These are phyloP conservation scores for Astragalus glycyphyllos DNA, from an alignment of 306 rosid species.

Conservation along the genomic window DNA sequence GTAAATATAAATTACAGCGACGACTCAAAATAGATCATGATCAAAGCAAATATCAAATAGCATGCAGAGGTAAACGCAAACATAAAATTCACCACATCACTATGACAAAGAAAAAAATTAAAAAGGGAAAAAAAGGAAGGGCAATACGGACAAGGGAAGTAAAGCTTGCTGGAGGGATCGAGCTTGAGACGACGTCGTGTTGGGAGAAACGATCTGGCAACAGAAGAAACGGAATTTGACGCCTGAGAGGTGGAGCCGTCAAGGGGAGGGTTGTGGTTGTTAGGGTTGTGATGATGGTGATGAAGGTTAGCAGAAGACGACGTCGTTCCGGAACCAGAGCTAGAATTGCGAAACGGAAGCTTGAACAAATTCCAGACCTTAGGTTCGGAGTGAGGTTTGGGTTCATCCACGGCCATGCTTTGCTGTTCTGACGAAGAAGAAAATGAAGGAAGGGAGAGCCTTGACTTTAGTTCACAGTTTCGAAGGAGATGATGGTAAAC, in stretches of 20 bases:
- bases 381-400: conserved; percentile 76
- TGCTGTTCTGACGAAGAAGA: not conserved
- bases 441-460: not conserved
- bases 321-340: conserved; percentile 47
- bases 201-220: conserved; percentile 89
- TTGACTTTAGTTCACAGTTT: conserved; percentile 36
- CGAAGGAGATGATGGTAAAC: conserved; percentile 8
- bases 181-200: conserved; percentile 98
- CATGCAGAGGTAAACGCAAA: conserved; percentile 9
- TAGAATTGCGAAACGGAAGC: conserved; percentile 74
- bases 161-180: conserved; percentile 90
- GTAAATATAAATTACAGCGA: not conserved
- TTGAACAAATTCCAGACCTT: conserved; percentile 90
- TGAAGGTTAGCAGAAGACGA: conserved; percentile 41
- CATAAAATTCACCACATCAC: not conserved
- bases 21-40: conserved; percentile 34
- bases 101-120: not conserved
- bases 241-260: conserved; percentile 62
- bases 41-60: conserved; percentile 31
- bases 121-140: not conserved
- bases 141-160: conserved; percentile 80
- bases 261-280: conserved; percentile 38
- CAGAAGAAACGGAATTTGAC: conserved; percentile 82
- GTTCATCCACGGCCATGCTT: conserved; percentile 74
- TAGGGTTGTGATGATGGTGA: conserved; percentile 42